phyloP scores from a whole-genome alignment of 768 basidiomycete genomes.

The Hericium coralloides region DNA sequence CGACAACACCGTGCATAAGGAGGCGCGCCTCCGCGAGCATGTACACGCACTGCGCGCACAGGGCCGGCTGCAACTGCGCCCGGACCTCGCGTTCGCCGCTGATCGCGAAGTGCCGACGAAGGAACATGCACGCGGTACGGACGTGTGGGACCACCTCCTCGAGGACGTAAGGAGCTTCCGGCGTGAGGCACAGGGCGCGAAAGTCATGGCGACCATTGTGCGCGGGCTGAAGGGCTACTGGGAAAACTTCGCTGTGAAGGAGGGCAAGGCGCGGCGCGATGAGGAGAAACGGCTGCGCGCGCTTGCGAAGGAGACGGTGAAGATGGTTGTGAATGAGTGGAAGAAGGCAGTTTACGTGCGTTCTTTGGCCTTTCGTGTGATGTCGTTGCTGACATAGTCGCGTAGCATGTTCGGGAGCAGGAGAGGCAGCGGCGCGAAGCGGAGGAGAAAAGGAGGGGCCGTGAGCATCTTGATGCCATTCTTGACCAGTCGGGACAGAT shows the following conservation, averaged over 20 bases:
- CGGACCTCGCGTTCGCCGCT: constrained; percentile 23
- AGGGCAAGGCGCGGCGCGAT: constrained; percentile 45
- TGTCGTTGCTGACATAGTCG: neutral
- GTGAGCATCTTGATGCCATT: constrained; percentile 84
- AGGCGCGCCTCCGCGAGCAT: constrained; percentile 35
- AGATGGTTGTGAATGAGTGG: constrained; percentile 73
- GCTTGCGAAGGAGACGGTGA: constrained; percentile 64
- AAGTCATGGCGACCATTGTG: constrained; percentile 48
- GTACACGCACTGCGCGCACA: constrained; percentile 35
- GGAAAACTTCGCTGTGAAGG: constrained; percentile 55
- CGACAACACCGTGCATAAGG: constrained; percentile 29
- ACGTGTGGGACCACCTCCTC: constrained; percentile 55
- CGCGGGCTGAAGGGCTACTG: constrained; percentile 65
- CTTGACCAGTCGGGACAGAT: constrained; percentile 84
- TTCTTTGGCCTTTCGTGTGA: constrained; percentile 10
- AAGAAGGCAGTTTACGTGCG: constrained; percentile 78
- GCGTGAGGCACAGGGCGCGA: constrained; percentile 17
- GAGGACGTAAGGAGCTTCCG: constrained; percentile 30
- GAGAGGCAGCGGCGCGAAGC: constrained; percentile 53
- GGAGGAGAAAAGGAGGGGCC: constrained; percentile 73
- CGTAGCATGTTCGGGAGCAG: constrained; percentile 66
- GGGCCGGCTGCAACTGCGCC: constrained; percentile 36
- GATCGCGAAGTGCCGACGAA: constrained; percentile 7
- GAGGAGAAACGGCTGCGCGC: constrained; percentile 61
- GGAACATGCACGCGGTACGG: constrained; percentile 23